A percentile compares a stretch with the other conserved stretches of the same genome.
Conservation (phyloP, 345 rosid genomes). For the Luvunga scandens region DNA sequence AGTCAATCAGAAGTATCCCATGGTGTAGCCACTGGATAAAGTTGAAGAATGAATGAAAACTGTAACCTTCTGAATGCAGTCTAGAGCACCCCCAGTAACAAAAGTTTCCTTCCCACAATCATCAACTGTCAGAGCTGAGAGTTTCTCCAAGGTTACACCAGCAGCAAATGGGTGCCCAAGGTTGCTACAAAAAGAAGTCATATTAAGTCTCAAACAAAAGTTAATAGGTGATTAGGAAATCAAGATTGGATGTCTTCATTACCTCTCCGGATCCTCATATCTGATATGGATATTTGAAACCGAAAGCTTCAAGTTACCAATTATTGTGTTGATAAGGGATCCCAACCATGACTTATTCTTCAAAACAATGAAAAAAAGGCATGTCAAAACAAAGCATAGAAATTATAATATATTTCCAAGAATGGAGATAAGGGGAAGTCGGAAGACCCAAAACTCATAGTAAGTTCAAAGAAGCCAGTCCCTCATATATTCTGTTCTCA, state of each 20-base stretch:
- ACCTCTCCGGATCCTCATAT: slow-evolving; percentile 99
- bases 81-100: slow-evolving; percentile 76
- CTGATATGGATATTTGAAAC: slow-evolving; percentile 95
- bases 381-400: slow-evolving; percentile 11
- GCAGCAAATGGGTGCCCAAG: slow-evolving; percentile 88
- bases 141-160: slow-evolving; percentile 87
- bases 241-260: slow-evolving; percentile 7
- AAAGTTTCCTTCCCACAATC: slow-evolving; percentile 90
- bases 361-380: slow-evolving; percentile 30
- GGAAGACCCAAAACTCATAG: not conserved
- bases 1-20: slow-evolving; percentile 5
- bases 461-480: not conserved
- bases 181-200: slow-evolving; percentile 52
- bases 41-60: slow-evolving; percentile 1
- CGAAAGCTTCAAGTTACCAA: slow-evolving; percentile 96
- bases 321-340: slow-evolving; percentile 84
- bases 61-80: slow-evolving; percentile 75
- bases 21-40: not conserved
- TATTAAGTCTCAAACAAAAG: slow-evolving; percentile 4
- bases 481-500: not conserved
- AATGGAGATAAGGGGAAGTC: slow-evolving; percentile 2
- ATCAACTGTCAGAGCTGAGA: slow-evolving; percentile 88
- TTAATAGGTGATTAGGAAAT: not conserved
- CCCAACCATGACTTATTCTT: slow-evolving; percentile 98
- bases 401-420: not conserved